Conservation (phyloP, 169 alveolate genomes). For the Cryptosporidium felis region DNA sequence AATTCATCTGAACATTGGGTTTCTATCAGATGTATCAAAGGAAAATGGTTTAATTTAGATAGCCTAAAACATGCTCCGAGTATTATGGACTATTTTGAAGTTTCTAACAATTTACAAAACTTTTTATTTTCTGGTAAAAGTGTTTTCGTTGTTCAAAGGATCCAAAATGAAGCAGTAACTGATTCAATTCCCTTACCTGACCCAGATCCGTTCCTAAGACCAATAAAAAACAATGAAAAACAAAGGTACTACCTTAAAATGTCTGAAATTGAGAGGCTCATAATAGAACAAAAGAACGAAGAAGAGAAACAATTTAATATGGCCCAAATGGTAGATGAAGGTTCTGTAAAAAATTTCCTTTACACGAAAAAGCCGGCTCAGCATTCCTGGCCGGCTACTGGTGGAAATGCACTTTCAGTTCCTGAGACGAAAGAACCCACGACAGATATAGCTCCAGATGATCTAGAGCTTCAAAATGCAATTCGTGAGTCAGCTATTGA, state of each 20-base stretch:
- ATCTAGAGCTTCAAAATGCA: conserved; percentile 40
- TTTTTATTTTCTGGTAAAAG: conserved; percentile 53
- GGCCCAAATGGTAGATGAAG: neutral
- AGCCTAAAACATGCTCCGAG: conserved; percentile 79
- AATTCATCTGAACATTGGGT: conserved; percentile 83
- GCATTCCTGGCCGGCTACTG: conserved; percentile 50
- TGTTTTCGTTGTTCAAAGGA: conserved; percentile 53
- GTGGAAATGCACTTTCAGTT: conserved; percentile 19
- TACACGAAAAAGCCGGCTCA: conserved; percentile 3
- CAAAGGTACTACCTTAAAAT: conserved; percentile 22
- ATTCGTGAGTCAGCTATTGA: conserved; percentile 29
- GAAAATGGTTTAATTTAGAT: conserved; percentile 82
- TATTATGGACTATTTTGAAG: conserved; percentile 70
- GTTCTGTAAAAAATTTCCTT: neutral
- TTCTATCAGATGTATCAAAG: conserved; percentile 79
- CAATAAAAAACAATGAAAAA: neutral
- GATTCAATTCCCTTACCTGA: conserved; percentile 20
- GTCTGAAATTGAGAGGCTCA: conserved; percentile 21
- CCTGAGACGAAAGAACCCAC: neutral
- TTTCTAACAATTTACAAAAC: conserved; percentile 10
- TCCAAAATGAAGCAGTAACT: conserved; percentile 15
- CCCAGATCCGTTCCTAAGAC: conserved; percentile 70
- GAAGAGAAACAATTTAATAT: neutral
- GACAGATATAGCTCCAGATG: neutral
- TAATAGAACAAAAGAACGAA: neutral